Evolutionary conservation across 192 early-diverging fungal genomes (phyloP).

Genomic region (Piromyces finnis): DNA sequence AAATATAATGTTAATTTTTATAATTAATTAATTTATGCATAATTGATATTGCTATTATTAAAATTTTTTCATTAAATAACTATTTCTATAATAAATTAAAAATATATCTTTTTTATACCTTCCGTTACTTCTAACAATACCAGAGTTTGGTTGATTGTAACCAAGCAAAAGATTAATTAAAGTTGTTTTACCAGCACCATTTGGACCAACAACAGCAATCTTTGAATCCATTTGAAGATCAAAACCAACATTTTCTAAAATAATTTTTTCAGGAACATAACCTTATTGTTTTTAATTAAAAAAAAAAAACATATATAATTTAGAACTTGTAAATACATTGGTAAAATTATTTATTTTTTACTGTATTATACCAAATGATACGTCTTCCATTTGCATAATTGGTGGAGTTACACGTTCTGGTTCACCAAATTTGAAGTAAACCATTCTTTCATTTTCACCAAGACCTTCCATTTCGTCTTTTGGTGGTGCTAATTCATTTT

Average conservation of each 20-base stretch:
- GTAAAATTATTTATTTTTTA: too few relatives aligned
- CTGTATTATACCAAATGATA: conserved; percentile 35
- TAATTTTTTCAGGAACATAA: conserved; percentile 61
- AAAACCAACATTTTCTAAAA: conserved; percentile 68
- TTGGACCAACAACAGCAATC: conserved; percentile 96
- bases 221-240: conserved; percentile 95
- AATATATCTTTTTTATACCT: not conserved
- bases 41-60: too few relatives aligned
- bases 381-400: conserved; percentile 84
- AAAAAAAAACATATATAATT: not conserved
- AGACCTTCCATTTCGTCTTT: conserved; percentile 42
- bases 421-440: conserved; percentile 77
- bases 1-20: too few relatives aligned
- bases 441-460: conserved; percentile 43
- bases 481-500: conserved; percentile 32
- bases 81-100: not conserved
- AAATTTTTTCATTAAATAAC: too few relatives aligned
- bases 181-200: conserved; percentile 69
- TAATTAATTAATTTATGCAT: too few relatives aligned
- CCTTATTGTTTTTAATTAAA: conserved; percentile 16
- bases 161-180: not conserved
- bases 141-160: not conserved
- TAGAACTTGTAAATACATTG: not conserved
- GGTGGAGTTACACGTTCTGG: conserved; percentile 91
- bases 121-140: not conserved